A percentile compares a stretch with the other conserved stretches of the same genome.
These are phyloP conservation scores for Notholithocarpus densiflorus DNA, from an alignment of 306 rosid species.

Conservation along the genomic window DNA sequence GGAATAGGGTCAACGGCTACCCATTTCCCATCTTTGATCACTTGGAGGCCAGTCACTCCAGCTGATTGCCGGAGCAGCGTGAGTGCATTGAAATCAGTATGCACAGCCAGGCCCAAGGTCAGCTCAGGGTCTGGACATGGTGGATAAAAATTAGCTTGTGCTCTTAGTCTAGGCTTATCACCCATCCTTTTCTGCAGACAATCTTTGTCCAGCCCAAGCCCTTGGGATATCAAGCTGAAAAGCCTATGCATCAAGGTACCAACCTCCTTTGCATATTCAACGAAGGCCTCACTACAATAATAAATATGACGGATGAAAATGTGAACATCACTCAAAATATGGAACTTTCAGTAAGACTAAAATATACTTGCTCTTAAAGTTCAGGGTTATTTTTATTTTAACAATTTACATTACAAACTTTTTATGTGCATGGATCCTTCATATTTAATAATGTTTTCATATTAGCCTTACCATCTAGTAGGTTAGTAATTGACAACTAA, in stretches of 20 bases:
- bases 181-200: conserved; percentile 30
- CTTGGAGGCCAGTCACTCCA: conserved; percentile 43
- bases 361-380: too few species aligned
- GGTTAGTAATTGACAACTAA: too few species aligned
- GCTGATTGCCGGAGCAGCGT: conserved; percentile 35
- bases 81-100: conserved; percentile 37
- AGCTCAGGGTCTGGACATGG: conserved; percentile 36
- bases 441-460: too few species aligned
- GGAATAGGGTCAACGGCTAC: conserved; percentile 34
- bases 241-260: conserved; percentile 32
- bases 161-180: conserved; percentile 27
- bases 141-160: conserved; percentile 47
- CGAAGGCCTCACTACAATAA: conserved; percentile 35
- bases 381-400: too few species aligned
- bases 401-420: too few species aligned
- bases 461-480: too few species aligned
- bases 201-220: conserved; percentile 45
- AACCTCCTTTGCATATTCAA: conserved; percentile 47
- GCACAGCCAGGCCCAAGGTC: conserved; percentile 28
- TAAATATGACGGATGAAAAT: neutral
- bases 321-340: neutral
- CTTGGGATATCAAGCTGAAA: conserved; percentile 38
- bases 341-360: too few species aligned
- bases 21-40: conserved; percentile 50
- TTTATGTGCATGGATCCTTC: too few species aligned